Evolutionary conservation across 306 rosid genomes (phyloP), one percentile per base, ranked within the genome.

Genomic region (Vigna hirtella): DNA sequence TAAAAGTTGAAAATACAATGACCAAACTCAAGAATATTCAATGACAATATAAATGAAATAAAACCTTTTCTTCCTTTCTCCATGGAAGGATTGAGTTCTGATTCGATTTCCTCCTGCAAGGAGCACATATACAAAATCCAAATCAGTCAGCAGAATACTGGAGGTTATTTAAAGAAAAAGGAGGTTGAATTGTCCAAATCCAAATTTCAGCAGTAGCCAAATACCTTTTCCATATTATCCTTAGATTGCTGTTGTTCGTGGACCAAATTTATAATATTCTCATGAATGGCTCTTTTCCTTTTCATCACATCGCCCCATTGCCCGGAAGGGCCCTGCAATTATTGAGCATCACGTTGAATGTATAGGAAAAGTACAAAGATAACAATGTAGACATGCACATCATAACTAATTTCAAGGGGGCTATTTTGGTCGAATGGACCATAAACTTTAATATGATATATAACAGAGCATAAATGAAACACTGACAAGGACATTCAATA

Each of bases 291-390:
- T 94, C 98, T 89, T 83, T 92, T 94, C 73, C 83, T 88, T 91
- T 88, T 94, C 98, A 94, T 94, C 81, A 94, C 95, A 83, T 92
- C 97, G 70, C 86, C 91, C 98, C 93, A 90, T 68, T 89, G 91
- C 56, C 88, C 67, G 73, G 93, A 78, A 83, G 94, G 78, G 45
- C 97, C 95, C 97, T 94, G 87, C 59, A 84, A 71, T 73, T 45
- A 65, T 67, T 50, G 69, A 78, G 79, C 77, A 79, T 55, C 38
- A 69, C 45, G 68, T 64, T 48, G 28, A 72, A 70, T 63, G 81
- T 28, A 16, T 79, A 70, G 59, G 76, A 66, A 32, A 66, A 57
- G 64, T 22, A 7, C 42, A 66, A 79, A 76, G 52, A 26, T 57
- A 71, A 55, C 66, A 52, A 77, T 30, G 15, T 14, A 43, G 55